Conservation (phyloP, 768 basidiomycete species). For the Clavulina sp. region DNA sequence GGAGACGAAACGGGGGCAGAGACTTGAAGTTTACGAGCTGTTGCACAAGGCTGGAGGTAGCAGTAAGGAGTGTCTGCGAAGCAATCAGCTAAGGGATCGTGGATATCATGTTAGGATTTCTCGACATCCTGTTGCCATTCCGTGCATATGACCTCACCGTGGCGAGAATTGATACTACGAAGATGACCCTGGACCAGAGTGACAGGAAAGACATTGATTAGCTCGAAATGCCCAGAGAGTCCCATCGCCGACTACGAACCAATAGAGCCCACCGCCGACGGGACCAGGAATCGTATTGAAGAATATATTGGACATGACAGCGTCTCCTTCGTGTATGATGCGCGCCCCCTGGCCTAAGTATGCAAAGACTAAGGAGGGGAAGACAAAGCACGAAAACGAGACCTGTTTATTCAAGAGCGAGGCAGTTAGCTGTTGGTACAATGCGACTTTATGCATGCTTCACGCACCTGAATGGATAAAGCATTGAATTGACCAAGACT, state of each 20-base stretch:
- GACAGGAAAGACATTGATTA: not conserved
- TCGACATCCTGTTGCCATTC: not conserved
- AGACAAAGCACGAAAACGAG: constrained; percentile 36
- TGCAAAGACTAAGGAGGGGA: constrained; percentile 41
- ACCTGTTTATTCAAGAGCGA: constrained; percentile 18
- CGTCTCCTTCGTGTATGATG: constrained; percentile 33
- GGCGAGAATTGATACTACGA: constrained; percentile 43
- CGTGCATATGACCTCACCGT: constrained; percentile 13
- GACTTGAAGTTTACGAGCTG: constrained; percentile 47
- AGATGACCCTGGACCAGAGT: constrained; percentile 33
- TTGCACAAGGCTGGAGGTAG: constrained; percentile 32
- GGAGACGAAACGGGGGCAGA: constrained; percentile 39
- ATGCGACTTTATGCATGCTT: constrained; percentile 2
- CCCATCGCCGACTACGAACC: constrained; percentile 22
- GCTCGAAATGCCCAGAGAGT: not conserved
- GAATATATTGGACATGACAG: constrained; percentile 38
- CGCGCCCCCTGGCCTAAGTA: constrained; percentile 60
- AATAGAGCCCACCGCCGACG: constrained; percentile 35
- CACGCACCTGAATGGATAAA: constrained; percentile 32
- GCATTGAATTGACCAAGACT: constrained; percentile 55
- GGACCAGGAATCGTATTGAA: constrained; percentile 47
- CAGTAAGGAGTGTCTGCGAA: constrained; percentile 53
- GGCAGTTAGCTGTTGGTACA: not conserved
- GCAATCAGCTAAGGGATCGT: constrained; percentile 42
- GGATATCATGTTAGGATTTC: no score